These are phyloP conservation scores for Agaricus subrufescens DNA, from an alignment of 768 basidiomycete genomes.

Conservation along the genomic window DNA sequence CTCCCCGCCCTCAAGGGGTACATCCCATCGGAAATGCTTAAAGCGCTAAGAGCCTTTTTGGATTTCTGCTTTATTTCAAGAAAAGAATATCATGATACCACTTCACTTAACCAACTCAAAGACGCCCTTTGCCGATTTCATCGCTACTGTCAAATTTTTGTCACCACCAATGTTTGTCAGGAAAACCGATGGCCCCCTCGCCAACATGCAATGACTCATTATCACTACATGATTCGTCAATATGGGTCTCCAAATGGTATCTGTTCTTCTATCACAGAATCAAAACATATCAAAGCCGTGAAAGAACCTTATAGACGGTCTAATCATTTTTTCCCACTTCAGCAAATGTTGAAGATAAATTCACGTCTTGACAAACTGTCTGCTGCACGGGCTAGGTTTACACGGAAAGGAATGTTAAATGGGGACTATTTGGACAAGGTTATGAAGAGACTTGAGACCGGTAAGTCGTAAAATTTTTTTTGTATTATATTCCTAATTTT, in stretches of 20 bases:
- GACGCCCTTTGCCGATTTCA: constrained; percentile 21
- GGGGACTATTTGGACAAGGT: too few species aligned
- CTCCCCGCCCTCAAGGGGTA: constrained; percentile 16
- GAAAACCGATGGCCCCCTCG: constrained; percentile 16
- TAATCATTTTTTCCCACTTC: constrained; percentile 23
- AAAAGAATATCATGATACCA: neutral
- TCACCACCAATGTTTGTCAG: constrained; percentile 9
- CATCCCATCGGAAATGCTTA: constrained; percentile 14
- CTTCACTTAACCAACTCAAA: constrained; percentile 14
- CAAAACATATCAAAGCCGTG: constrained; percentile 26
- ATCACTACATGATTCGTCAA: constrained; percentile 10
- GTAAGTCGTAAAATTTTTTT: too few species aligned
- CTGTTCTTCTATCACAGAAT: constrained; percentile 30
- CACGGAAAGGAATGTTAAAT: too few species aligned
- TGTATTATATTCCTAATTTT: too few species aligned
- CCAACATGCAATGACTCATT: constrained; percentile 21
- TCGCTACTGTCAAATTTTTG: constrained; percentile 23
- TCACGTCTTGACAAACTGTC: constrained; percentile 25
- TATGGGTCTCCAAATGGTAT: constrained; percentile 24
- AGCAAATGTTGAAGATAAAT: constrained; percentile 31
- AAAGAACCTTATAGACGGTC: constrained; percentile 30
- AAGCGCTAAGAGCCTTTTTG: constrained; percentile 20
- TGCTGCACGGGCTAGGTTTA: neutral
- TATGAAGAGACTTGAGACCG: too few species aligned
- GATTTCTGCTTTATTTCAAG: constrained; percentile 30